These are phyloP conservation scores for Conoideocrella luteorostrata DNA, from an alignment of 2,329 filamentous ascomycete species.

Conservation along the genomic window DNA sequence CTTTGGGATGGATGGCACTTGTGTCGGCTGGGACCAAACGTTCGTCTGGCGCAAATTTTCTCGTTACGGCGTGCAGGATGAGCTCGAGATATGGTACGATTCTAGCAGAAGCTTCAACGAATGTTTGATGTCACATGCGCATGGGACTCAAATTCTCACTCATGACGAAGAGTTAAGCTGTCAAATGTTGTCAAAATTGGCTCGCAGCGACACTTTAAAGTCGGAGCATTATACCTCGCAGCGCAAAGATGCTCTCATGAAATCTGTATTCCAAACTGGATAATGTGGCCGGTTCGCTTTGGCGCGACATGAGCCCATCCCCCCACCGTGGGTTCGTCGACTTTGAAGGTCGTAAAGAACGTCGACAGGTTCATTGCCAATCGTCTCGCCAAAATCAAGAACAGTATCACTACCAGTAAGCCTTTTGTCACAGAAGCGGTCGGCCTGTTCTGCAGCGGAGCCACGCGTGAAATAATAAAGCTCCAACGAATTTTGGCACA, in stretches of 20 bases:
- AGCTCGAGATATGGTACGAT: constrained; percentile 32
- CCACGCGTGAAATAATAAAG: constrained; percentile 33
- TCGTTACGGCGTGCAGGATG: constrained; percentile 36
- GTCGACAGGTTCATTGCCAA: constrained; percentile 35
- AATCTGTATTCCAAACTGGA: constrained; percentile 33
- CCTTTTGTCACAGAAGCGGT: constrained; percentile 32
- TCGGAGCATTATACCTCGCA: too few species aligned
- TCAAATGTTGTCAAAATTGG: background rate
- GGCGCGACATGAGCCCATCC: constrained; percentile 31
- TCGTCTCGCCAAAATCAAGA: constrained; percentile 32
- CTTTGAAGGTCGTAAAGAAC: constrained; percentile 26
- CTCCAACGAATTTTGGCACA: constrained; percentile 43
- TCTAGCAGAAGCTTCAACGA: constrained; percentile 35
- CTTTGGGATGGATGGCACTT: constrained; percentile 44
- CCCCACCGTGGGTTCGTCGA: constrained; percentile 30
- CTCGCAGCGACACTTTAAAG: too few species aligned
- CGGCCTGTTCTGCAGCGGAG: constrained; percentile 35
- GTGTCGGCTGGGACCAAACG: constrained; percentile 39
- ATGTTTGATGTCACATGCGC: constrained; percentile 27
- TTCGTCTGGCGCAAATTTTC: constrained; percentile 38
- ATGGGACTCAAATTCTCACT: constrained; percentile 16
- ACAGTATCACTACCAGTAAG: constrained; percentile 34
- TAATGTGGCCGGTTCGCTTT: constrained; percentile 37
- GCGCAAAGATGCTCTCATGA: constrained; percentile 23
- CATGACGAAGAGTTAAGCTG: background rate